These are phyloP conservation scores for Calonectria pseudoturangicola DNA, from an alignment of 2,329 filamentous ascomycete genomes.

Conservation along the genomic window DNA sequence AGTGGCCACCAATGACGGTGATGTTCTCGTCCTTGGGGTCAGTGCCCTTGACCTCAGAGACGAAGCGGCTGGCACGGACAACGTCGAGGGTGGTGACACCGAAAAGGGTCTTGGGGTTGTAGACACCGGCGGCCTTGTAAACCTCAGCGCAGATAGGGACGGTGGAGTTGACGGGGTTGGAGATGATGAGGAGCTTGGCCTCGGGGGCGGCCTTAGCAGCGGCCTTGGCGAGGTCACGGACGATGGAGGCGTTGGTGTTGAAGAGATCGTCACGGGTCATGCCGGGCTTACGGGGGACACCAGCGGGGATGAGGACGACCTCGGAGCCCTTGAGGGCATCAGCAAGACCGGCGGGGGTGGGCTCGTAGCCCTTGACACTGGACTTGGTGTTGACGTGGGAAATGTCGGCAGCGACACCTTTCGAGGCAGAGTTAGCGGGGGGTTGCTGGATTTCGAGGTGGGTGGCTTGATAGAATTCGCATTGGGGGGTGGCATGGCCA, in stretches of 20 bases:
- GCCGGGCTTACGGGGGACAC: conserved; percentile 98
- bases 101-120: conserved; percentile 99
- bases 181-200: conserved; percentile 97
- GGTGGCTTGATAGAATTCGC: conserved; percentile 43
- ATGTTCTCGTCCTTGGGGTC: conserved; percentile 96
- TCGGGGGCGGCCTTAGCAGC: conserved; percentile 91
- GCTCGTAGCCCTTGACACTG: conserved; percentile 91
- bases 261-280: conserved; percentile 99
- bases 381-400: conserved; percentile 99
- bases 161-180: conserved; percentile 99
- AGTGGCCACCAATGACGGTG: conserved; percentile 97
- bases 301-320: conserved; percentile 97
- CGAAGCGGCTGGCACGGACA: conserved; percentile 97
- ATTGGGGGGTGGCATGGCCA: conserved; percentile 16
- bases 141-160: conserved; percentile 98
- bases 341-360: conserved; percentile 84
- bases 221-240: conserved; percentile 98
- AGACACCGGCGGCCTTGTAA: conserved; percentile 95
- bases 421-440: conserved; percentile 47
- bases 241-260: conserved; percentile 99
- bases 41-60: conserved; percentile 92
- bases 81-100: conserved; percentile 99
- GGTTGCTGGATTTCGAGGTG: conserved; percentile 36
- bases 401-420: conserved; percentile 98
- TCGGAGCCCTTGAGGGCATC: conserved; percentile 90